Conservation (phyloP, 1,139 yeast species). For the Pichia sp. region DNA sequence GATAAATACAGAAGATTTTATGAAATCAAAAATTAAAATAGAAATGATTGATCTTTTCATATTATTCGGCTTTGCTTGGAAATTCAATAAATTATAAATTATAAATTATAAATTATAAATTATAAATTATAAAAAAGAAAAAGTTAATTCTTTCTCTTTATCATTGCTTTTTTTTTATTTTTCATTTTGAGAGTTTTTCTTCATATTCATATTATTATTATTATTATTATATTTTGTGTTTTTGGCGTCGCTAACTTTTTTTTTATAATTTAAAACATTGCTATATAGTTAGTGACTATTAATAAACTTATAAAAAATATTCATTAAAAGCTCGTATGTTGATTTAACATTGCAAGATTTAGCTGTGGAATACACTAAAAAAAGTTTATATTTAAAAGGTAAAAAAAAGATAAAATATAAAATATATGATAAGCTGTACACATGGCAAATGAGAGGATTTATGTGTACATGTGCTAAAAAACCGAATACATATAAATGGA, state of each 20-base stretch:
- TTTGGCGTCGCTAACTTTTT: not conserved
- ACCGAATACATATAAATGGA: not conserved
- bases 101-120: too few species aligned
- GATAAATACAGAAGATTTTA: constrained; percentile 85
- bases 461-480: not conserved
- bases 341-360: too few species aligned
- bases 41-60: not conserved
- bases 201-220: not conserved
- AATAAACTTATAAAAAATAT: not conserved
- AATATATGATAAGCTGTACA: not conserved
- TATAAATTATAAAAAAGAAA: too few species aligned
- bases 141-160: not conserved
- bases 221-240: not conserved
- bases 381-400: not conserved
- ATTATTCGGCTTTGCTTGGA: not conserved
- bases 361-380: not conserved
- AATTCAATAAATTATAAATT: too few species aligned
- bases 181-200: not conserved
- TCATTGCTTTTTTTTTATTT: not conserved
- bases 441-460: not conserved
- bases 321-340: not conserved
- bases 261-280: not conserved
- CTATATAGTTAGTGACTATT: not conserved
- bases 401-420: not conserved
- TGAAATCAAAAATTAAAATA: constrained; percentile 31